Percentiles rank a stretch among this genome's conserved stretches.
Evolutionary conservation across 108 stramenopile genomes (phyloP).

Genomic region (Fragilaria crotonensis): DNA sequence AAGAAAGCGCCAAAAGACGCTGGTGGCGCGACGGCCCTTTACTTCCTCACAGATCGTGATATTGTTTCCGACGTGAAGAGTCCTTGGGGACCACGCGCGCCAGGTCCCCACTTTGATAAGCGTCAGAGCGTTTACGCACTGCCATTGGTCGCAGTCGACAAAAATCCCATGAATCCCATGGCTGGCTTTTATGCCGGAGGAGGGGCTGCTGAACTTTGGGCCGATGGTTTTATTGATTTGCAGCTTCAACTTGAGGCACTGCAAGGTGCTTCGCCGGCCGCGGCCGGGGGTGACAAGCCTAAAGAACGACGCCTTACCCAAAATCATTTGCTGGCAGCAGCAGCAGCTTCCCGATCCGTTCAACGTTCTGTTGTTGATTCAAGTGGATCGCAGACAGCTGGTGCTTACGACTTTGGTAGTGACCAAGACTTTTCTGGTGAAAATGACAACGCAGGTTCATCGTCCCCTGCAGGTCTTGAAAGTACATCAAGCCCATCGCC

Average conservation of each 20-base stretch:
- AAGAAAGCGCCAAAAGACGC: constrained; percentile 7
- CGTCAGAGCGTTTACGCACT: constrained; percentile 32
- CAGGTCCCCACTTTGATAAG: constrained; percentile 45
- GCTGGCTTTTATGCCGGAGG: constrained; percentile 47
- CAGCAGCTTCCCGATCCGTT: too few species aligned
- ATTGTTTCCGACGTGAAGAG: constrained; percentile 34
- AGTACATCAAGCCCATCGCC: too few species aligned
- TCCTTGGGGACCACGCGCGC: constrained; percentile 66
- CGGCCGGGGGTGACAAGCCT: too few species aligned
- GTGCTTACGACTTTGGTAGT: too few species aligned
- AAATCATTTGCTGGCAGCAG: too few species aligned
- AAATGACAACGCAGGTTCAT: too few species aligned
- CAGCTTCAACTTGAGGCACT: constrained; percentile 20
- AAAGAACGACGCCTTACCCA: too few species aligned
- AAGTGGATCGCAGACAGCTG: too few species aligned
- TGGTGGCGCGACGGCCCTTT: constrained; percentile 39
- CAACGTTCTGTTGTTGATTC: too few species aligned
- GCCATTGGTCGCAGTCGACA: constrained; percentile 23
- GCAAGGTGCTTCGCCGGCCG: too few species aligned
- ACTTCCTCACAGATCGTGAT: constrained; percentile 63
- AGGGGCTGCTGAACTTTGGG: constrained; percentile 45
- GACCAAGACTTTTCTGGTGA: too few species aligned
- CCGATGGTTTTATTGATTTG: constrained; percentile 25
- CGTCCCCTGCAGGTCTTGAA: too few species aligned
- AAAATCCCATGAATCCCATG: constrained; percentile 2